These are phyloP conservation scores for Atkinsonella hypoxylon DNA, from an alignment of 2,329 filamentous ascomycete species.

Conservation along the genomic window DNA sequence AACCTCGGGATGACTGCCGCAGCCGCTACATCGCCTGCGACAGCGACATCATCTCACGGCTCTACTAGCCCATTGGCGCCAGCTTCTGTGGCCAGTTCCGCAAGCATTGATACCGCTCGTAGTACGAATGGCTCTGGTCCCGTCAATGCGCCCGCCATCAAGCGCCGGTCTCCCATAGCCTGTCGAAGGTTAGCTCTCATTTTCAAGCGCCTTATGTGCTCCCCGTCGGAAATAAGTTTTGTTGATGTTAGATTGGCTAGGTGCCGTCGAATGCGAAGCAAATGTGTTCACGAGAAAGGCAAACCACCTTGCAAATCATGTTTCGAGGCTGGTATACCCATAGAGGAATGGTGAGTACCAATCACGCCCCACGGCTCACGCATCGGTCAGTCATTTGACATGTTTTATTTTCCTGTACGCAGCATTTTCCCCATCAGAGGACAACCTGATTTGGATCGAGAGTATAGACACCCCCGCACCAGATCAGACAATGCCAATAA, in stretches of 20 bases:
- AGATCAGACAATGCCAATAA: slow-evolving; percentile 34
- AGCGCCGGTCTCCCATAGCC: slow-evolving; percentile 38
- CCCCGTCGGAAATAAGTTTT: background rate
- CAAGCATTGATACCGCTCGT: background rate
- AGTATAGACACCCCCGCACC: slow-evolving; percentile 42
- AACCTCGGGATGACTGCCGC: background rate
- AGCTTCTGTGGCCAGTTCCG: slow-evolving; percentile 1
- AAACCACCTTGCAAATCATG: slow-evolving; percentile 40
- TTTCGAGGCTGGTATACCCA: slow-evolving; percentile 32
- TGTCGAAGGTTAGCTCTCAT: slow-evolving; percentile 34
- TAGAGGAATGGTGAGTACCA: slow-evolving; percentile 36
- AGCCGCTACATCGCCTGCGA: background rate
- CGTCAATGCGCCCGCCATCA: slow-evolving; percentile 20
- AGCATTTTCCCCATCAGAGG: slow-evolving; percentile 42
- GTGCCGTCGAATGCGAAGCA: slow-evolving; percentile 45
- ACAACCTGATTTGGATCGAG: slow-evolving; percentile 40
- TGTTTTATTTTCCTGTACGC: background rate
- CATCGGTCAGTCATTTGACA: background rate
- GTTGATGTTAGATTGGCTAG: slow-evolving; percentile 15
- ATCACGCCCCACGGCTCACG: background rate
- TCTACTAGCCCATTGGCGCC: slow-evolving; percentile 2
- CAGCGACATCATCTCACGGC: background rate
- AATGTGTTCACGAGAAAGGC: slow-evolving; percentile 38
- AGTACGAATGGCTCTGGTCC: slow-evolving; percentile 1
- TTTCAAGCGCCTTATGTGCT: background rate